Evolutionary conservation across 2,329 filamentous ascomycete species (phyloP).

Genomic region (Tympanopsis confertula): DNA sequence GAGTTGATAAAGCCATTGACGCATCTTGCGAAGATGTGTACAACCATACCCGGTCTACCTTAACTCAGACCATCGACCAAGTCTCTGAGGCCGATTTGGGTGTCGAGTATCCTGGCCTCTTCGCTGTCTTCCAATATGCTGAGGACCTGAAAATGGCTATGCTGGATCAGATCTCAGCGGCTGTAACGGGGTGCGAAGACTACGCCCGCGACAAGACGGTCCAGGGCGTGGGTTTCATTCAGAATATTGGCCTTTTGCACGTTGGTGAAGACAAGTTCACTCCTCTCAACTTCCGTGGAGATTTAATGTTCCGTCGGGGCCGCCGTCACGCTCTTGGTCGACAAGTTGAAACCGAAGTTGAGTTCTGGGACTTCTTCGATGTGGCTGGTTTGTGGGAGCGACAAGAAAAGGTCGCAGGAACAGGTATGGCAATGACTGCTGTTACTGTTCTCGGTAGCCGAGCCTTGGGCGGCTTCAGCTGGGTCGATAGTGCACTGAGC

Average conservation of each 20-base stretch:
- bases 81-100: conserved; percentile 70
- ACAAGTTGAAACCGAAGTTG: conserved; percentile 77
- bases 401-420: conserved; percentile 89
- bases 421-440: conserved; percentile 86
- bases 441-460: conserved; percentile 75
- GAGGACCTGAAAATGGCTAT: conserved; percentile 88
- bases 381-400: conserved; percentile 69
- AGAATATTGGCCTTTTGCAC: conserved; percentile 76
- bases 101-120: conserved; percentile 75
- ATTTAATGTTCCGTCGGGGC: conserved; percentile 78
- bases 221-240: conserved; percentile 73
- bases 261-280: conserved; percentile 73
- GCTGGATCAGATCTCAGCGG: conserved; percentile 72
- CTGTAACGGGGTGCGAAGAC: conserved; percentile 72
- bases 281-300: conserved; percentile 75
- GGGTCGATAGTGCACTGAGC: conserved; percentile 78
- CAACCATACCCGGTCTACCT: conserved; percentile 63
- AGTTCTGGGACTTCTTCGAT: conserved; percentile 90
- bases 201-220: conserved; percentile 70
- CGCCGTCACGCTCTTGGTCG: conserved; percentile 71
- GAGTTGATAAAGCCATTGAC: conserved; percentile 73
- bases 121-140: conserved; percentile 79
- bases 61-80: conserved; percentile 64
- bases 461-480: conserved; percentile 71
- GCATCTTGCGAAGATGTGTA: conserved; percentile 78